These are phyloP conservation scores for Brettanomyces bruxellensis DNA, from an alignment of 805 yeast species.

Conservation along the genomic window DNA sequence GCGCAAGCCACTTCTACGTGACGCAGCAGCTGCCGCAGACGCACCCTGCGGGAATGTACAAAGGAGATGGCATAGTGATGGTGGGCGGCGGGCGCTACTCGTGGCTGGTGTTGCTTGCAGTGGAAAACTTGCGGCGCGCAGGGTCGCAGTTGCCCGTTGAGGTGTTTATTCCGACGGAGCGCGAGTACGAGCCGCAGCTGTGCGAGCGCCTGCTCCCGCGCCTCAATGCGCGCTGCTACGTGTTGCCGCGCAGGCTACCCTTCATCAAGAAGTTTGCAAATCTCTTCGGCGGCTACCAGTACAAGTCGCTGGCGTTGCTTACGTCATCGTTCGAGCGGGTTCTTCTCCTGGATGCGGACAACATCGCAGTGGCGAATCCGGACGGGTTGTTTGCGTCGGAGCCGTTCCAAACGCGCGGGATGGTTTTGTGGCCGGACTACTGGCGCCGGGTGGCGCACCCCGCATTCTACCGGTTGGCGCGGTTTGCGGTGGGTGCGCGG, in stretches of 20 bases:
- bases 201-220: slow-evolving; percentile 31
- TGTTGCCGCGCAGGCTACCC: slow-evolving; percentile 31
- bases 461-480: slow-evolving; percentile 36
- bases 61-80: slow-evolving; percentile 54
- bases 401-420: slow-evolving; percentile 43
- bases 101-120: slow-evolving; percentile 48
- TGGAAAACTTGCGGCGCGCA: slow-evolving; percentile 35
- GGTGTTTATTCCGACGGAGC: slow-evolving; percentile 30
- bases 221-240: slow-evolving; percentile 53
- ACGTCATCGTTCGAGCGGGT: slow-evolving; percentile 46
- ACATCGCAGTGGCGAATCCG: slow-evolving; percentile 38
- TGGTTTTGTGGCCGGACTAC: slow-evolving; percentile 53
- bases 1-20: slow-evolving; percentile 30
- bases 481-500: slow-evolving; percentile 22
- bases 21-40: slow-evolving; percentile 1
- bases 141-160: slow-evolving; percentile 42
- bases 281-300: slow-evolving; percentile 38
- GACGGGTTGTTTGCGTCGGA: slow-evolving; percentile 44
- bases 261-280: slow-evolving; percentile 7
- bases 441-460: slow-evolving; percentile 53
- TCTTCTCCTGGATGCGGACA: slow-evolving; percentile 44
- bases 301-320: slow-evolving; percentile 38
- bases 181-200: slow-evolving; percentile 31
- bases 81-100: slow-evolving; percentile 73
- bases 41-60: slow-evolving; percentile 26